Conservation (phyloP, 2,329 filamentous ascomycete genomes). For the Aspergillus sp. region DNA sequence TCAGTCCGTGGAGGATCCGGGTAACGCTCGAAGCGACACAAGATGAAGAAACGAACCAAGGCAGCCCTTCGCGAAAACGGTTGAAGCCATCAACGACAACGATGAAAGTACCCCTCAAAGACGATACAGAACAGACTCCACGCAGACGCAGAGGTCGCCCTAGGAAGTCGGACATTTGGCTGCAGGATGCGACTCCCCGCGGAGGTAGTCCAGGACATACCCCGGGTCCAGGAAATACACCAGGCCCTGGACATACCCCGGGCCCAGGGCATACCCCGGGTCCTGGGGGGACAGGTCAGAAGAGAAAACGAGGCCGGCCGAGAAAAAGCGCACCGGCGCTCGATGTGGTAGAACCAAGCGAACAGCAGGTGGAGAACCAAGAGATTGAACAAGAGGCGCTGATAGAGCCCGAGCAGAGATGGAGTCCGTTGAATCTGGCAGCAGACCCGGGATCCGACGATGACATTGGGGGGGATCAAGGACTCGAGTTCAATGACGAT, state of each 20-base stretch:
- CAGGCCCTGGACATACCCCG: conserved; percentile 35
- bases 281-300: conserved; percentile 31
- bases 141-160: conserved; percentile 46
- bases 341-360: conserved; percentile 21
- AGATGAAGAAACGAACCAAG: conserved; percentile 39
- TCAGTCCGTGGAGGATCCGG: conserved; percentile 52
- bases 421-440: conserved; percentile 33
- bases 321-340: conserved; percentile 36
- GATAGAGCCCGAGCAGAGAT: conserved; percentile 18
- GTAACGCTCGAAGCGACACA: conserved; percentile 53
- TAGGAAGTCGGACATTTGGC: conserved; percentile 42
- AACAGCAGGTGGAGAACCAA: conserved; percentile 18
- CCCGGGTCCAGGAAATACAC: conserved; percentile 32
- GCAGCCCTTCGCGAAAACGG: conserved; percentile 35
- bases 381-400: conserved; percentile 5
- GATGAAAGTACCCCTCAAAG: conserved; percentile 47
- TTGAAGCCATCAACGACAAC: conserved; percentile 37
- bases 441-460: conserved; percentile 30
- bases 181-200: conserved; percentile 38
- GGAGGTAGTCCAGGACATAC: conserved; percentile 32
- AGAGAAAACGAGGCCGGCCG: conserved; percentile 41
- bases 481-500: conserved; percentile 21
- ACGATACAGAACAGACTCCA: conserved; percentile 41
- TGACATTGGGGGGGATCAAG: conserved; percentile 23
- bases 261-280: conserved; percentile 37